These are phyloP conservation scores for Auricularia heimuer DNA, from an alignment of 768 basidiomycete genomes.

Conservation along the genomic window DNA sequence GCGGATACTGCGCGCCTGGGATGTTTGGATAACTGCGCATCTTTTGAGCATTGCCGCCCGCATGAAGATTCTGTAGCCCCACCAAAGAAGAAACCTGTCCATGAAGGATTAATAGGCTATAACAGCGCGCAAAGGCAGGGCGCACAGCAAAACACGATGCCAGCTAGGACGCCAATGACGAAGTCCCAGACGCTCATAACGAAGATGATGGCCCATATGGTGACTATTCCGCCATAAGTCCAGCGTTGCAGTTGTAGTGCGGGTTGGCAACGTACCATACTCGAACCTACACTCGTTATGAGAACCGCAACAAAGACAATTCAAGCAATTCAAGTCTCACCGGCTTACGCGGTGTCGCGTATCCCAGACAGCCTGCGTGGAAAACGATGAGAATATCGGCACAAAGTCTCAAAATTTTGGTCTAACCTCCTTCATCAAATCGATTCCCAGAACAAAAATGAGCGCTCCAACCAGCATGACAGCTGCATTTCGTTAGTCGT, in stretches of 20 bases:
- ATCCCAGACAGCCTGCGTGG: conserved; percentile 71
- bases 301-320: background rate
- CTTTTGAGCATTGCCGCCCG: background rate
- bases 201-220: conserved; percentile 76
- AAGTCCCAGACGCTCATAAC: conserved; percentile 95
- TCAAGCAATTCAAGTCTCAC: conserved; percentile 26
- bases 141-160: conserved; percentile 84
- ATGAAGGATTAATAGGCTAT: background rate
- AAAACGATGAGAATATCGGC: background rate
- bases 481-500: conserved; percentile 34
- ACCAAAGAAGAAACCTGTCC: conserved; percentile 71
- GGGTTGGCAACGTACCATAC: background rate
- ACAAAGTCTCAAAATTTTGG: background rate
- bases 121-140: conserved; percentile 3
- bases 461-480: conserved; percentile 86
- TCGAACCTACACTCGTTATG: background rate
- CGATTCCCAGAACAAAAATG: conserved; percentile 90
- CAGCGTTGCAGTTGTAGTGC: conserved; percentile 26
- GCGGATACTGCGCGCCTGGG: conserved; percentile 75
- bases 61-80: background rate
- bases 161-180: conserved; percentile 85
- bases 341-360: conserved; percentile 78
- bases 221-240: conserved; percentile 58
- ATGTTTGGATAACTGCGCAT: conserved; percentile 72
- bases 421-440: conserved; percentile 71